Evolutionary conservation across 2,329 filamentous ascomycete genomes (phyloP).

Genomic region (Aspergillus sp.): DNA sequence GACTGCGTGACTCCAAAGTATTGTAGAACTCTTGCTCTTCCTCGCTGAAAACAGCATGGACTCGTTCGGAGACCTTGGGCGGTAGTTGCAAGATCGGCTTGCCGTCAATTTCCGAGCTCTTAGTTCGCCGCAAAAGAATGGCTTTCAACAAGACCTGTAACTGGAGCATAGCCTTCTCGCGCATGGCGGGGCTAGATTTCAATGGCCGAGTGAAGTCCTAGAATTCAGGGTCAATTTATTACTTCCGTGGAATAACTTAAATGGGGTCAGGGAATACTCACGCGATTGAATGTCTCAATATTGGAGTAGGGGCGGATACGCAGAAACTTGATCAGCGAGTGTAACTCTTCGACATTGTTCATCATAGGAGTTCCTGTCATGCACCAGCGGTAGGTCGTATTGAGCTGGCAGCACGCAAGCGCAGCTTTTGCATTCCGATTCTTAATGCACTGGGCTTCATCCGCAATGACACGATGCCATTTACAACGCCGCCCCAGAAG

Average conservation of each 20-base stretch:
- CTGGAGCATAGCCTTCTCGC: conserved; percentile 63
- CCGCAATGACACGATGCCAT: conserved; percentile 73
- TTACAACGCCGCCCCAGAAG: conserved; percentile 61
- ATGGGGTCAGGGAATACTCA: conserved; percentile 36
- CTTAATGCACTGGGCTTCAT: conserved; percentile 81
- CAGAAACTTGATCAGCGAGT: conserved; percentile 75
- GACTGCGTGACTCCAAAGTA: conserved; percentile 66
- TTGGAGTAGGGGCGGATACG: conserved; percentile 73
- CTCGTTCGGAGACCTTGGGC: conserved; percentile 62
- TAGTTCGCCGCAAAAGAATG: conserved; percentile 79
- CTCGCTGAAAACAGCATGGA: conserved; percentile 66
- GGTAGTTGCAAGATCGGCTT: conserved; percentile 72
- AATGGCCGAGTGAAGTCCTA: conserved; percentile 57
- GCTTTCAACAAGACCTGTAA: conserved; percentile 76
- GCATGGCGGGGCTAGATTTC: conserved; percentile 42
- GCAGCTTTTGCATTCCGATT: conserved; percentile 67
- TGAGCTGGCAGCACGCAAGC: conserved; percentile 60
- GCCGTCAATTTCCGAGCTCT: conserved; percentile 76
- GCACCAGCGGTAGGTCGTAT: conserved; percentile 68
- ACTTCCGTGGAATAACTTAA: not conserved
- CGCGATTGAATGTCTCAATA: conserved; percentile 61
- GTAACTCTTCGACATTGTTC: conserved; percentile 79
- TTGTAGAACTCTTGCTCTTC: conserved; percentile 68
- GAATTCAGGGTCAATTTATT: not conserved
- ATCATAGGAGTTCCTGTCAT: conserved; percentile 86